phyloP scores from a whole-genome alignment of 176 grass and related monocot species.

The Pontederia paniculata region DNA sequence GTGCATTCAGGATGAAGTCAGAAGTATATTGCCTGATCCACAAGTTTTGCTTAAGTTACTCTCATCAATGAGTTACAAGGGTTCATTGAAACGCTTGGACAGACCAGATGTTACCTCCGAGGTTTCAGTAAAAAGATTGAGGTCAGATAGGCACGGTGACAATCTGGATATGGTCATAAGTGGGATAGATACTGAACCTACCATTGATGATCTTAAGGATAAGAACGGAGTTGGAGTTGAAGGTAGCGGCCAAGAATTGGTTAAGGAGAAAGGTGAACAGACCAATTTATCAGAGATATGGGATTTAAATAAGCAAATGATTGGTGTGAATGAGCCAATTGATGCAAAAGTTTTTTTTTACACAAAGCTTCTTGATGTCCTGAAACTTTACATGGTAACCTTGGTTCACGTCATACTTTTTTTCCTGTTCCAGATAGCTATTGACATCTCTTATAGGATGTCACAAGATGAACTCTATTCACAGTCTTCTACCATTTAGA shows the following conservation, averaged over 20 bases:
- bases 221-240: conserved; percentile 18
- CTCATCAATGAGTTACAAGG: conserved; percentile 44
- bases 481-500: conserved; percentile 10
- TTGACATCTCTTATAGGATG: too few species aligned
- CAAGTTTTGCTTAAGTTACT: conserved; percentile 92
- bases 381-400: conserved; percentile 68
- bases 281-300: conserved; percentile 49
- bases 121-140: conserved; percentile 55
- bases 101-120: conserved; percentile 27
- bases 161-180: conserved; percentile 55
- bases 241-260: conserved; percentile 26
- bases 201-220: conserved; percentile 1
- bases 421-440: too few species aligned
- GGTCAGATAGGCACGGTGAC: conserved; percentile 18
- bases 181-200: conserved; percentile 42
- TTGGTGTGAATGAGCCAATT: conserved; percentile 19
- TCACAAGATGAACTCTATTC: conserved; percentile 4
- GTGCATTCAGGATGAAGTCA: conserved; percentile 65
- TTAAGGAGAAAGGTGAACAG: conserved; percentile 20
- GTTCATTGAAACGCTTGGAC: conserved; percentile 31
- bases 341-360: conserved; percentile 52
- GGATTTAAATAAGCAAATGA: conserved; percentile 46
- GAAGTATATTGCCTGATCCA: conserved; percentile 61
- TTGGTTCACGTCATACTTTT: background rate
- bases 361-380: conserved; percentile 78